Base-by-base conservation (phyloP, 2,329 filamentous ascomycete genomes). In the Lecanosticta acicola region DNA sequence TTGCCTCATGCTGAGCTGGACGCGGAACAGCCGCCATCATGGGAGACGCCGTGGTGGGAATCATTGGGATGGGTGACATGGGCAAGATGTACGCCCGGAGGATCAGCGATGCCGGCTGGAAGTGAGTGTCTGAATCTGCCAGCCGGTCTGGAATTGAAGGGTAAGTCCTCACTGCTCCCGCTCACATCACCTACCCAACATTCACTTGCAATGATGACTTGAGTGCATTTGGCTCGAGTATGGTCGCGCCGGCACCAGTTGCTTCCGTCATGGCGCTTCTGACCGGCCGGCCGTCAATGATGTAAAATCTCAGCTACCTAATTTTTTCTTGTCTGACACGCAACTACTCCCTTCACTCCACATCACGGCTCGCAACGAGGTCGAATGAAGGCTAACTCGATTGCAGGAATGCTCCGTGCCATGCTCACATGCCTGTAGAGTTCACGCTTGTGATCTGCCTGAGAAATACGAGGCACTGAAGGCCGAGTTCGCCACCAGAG, bases 201-300 rank as follows among this genome's bases (percentile, higher is more conserved):
- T 48, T 50, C 47, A 46, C 49, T 60, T 69, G 68, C 68, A 67
- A 89, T 94, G 91, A 97, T 97, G 91, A 97, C 91, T 88, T 91
- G 91, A 97, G 91, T 90, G 91, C 91, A 97, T 97, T 97, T 97
- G 91, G 91, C 91, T 97, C 88, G 91, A 97, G 91, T 78, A 94
- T 89, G 81, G 81, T 75, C 71, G 73, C 76, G n/a, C 73, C 71
- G 73, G 69, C 62, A 70, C 70, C 74, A 58, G 74, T 75, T 75
- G 71, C 73, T 45, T 75, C 84, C 85, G 82, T 95, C 84, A 79
- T 91, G 87, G 84, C 76, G 53, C 50, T 41, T 57, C 53, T 59
- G 62, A 58, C 57, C 54, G 46, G 57, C 73, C 73, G 73, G 75
- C 78, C 80, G 84, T 94, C 91, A 79, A 80, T 96, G 91, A 96